phyloP scores from a whole-genome alignment of 495 filamentous ascomycete genomes.

The Chaetomium cochliodes region DNA sequence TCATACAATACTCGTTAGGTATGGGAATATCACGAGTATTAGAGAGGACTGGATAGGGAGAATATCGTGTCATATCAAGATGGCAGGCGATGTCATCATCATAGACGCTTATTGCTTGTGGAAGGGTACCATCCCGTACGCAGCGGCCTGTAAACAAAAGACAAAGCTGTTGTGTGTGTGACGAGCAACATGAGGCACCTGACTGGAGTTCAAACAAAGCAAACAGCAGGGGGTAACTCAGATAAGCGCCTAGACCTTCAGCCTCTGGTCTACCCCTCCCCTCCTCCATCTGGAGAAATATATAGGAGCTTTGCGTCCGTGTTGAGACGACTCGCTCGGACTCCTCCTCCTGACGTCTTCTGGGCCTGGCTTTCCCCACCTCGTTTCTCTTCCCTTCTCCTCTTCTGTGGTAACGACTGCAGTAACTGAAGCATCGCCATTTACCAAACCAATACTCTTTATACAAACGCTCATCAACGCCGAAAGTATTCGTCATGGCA shows the following conservation, averaged over 20 bases:
- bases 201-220: background rate
- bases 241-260: background rate
- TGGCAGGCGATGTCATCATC: background rate
- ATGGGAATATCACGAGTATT: too few species aligned
- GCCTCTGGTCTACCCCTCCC: background rate
- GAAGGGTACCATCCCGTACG: background rate
- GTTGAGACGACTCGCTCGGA: slow-evolving; percentile 3
- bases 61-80: too few species aligned
- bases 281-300: background rate
- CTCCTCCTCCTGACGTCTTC: slow-evolving; percentile 7
- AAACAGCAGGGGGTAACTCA: background rate
- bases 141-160: background rate
- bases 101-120: background rate
- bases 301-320: background rate
- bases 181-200: background rate
- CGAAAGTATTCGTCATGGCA: background rate
- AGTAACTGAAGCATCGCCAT: background rate
- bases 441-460: background rate
- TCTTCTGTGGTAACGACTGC: background rate
- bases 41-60: too few species aligned
- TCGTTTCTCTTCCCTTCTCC: background rate
- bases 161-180: background rate
- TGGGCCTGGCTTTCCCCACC: background rate
- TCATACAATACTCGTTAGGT: background rate
- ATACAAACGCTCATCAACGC: too few species aligned